These are phyloP conservation scores for Fusarium buharicum DNA, from an alignment of 2,329 filamentous ascomycete species.

Conservation along the genomic window DNA sequence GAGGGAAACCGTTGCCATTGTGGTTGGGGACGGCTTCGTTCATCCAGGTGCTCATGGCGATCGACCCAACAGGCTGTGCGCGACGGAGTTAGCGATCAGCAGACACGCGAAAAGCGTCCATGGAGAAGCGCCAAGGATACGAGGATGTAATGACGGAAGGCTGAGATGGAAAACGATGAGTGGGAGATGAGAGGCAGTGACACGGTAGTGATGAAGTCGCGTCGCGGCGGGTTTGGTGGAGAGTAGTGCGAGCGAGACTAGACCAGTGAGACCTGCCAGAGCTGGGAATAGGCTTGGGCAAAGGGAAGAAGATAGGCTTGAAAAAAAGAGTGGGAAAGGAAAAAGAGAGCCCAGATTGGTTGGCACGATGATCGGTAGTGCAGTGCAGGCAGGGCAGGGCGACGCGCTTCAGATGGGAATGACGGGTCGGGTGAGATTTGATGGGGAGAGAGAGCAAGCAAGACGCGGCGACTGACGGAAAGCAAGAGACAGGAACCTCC, in stretches of 20 bases:
- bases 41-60: slow-evolving; percentile 78
- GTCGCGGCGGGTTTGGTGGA: slow-evolving; percentile 56
- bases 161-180: slow-evolving; percentile 53
- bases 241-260: slow-evolving; percentile 50
- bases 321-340: slow-evolving; percentile 34
- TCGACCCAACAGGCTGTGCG: slow-evolving; percentile 57
- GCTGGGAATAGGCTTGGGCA: slow-evolving; percentile 33
- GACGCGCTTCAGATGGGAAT: slow-evolving; percentile 42
- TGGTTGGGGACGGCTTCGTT: slow-evolving; percentile 76
- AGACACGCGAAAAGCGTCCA: slow-evolving; percentile 54
- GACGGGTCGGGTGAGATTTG: slow-evolving; percentile 8
- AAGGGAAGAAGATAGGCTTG: slow-evolving; percentile 17
- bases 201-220: slow-evolving; percentile 60
- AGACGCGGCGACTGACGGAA: slow-evolving; percentile 13
- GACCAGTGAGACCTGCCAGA: slow-evolving; percentile 40
- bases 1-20: slow-evolving; percentile 75
- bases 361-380: slow-evolving; percentile 29
- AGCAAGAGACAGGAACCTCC: slow-evolving; percentile 21
- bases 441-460: slow-evolving; percentile 36
- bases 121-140: slow-evolving; percentile 51
- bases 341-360: slow-evolving; percentile 40
- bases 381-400: slow-evolving; percentile 23
- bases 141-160: slow-evolving; percentile 42
- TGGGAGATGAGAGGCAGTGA: slow-evolving; percentile 58
- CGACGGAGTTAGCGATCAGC: slow-evolving; percentile 59